Conservation (phyloP, 2,329 filamentous ascomycete genomes). For the Calonectria pauciramosa region DNA sequence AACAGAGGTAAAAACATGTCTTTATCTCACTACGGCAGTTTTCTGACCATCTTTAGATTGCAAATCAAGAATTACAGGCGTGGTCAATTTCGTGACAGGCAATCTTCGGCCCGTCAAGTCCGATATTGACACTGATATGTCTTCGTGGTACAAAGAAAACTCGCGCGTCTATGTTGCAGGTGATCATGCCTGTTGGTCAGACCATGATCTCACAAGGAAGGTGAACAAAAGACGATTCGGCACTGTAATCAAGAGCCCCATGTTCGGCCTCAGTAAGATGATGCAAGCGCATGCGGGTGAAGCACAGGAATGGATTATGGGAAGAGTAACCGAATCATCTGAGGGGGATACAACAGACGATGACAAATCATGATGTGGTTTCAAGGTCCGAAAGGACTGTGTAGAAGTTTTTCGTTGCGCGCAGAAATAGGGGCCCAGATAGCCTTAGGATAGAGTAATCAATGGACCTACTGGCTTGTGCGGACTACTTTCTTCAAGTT, state of each 20-base stretch:
- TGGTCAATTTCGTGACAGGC: slow-evolving; percentile 87
- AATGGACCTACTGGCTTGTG: not conserved
- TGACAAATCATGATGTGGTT: slow-evolving; percentile 52
- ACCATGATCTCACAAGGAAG: slow-evolving; percentile 71
- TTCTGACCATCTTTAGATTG: slow-evolving; percentile 62
- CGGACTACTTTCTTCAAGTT: not conserved
- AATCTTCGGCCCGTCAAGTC: slow-evolving; percentile 83
- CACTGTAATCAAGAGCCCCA: slow-evolving; percentile 66
- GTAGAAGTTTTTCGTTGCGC: not conserved
- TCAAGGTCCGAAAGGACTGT: not conserved
- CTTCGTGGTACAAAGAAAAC: slow-evolving; percentile 86
- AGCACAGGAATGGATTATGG: slow-evolving; percentile 65
- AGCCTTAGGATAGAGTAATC: not conserved
- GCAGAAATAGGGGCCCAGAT: not conserved
- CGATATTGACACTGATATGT: slow-evolving; percentile 80
- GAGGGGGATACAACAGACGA: slow-evolving; percentile 65
- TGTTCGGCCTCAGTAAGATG: slow-evolving; percentile 66
- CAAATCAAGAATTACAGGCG: slow-evolving; percentile 76
- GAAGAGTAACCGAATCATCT: slow-evolving; percentile 50
- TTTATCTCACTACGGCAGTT: not conserved
- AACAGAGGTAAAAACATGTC: slow-evolving; percentile 72
- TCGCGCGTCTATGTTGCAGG: slow-evolving; percentile 84
- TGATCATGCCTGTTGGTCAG: slow-evolving; percentile 82
- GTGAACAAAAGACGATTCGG: slow-evolving; percentile 73
- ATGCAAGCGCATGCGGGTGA: slow-evolving; percentile 68